phyloP scores from a whole-genome alignment of 2,329 filamentous ascomycete genomes.

The Allantophomopsis lycopodina region DNA sequence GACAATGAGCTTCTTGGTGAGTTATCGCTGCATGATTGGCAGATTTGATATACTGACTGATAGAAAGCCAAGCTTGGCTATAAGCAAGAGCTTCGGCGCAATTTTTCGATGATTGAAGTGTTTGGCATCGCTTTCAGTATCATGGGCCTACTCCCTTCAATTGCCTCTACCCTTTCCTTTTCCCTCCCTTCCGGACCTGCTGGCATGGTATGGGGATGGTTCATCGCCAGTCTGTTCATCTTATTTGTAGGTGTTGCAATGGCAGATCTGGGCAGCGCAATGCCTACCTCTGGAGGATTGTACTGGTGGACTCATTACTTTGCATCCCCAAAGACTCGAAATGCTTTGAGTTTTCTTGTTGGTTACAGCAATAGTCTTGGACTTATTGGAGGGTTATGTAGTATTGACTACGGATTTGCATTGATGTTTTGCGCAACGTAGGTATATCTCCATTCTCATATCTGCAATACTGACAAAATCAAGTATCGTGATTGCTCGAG shows the following conservation, averaged over 20 bases:
- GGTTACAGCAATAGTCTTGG: constrained; percentile 49
- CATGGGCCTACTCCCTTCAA: constrained; percentile 47
- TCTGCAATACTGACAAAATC: constrained; percentile 1
- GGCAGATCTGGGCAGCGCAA: constrained; percentile 35
- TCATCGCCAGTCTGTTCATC: constrained; percentile 40
- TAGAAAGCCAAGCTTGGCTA: constrained; percentile 18
- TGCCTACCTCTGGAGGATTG: constrained; percentile 44
- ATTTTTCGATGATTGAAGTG: constrained; percentile 47
- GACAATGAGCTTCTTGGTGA: constrained; percentile 19
- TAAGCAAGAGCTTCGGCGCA: constrained; percentile 45
- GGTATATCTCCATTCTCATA: constrained; percentile 3
- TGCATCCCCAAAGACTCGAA: constrained; percentile 35
- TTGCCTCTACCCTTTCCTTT: constrained; percentile 43
- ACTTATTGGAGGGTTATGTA: constrained; percentile 45
- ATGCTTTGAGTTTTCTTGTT: constrained; percentile 43
- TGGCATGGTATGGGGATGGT: constrained; percentile 51
- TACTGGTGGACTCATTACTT: constrained; percentile 45
- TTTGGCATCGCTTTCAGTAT: constrained; percentile 46
- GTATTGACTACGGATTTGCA: constrained; percentile 41
- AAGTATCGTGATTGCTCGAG: constrained; percentile 36
- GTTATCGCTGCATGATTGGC: background rate
- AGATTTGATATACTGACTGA: background rate
- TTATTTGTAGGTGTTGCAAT: constrained; percentile 46
- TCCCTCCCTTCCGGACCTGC: constrained; percentile 44
- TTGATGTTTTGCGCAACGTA: constrained; percentile 42